Evolutionary conservation across 768 basidiomycete genomes (phyloP), one percentile per base, ranked within the genome.

Genomic region (Sistotremastrum niveocremeum): DNA sequence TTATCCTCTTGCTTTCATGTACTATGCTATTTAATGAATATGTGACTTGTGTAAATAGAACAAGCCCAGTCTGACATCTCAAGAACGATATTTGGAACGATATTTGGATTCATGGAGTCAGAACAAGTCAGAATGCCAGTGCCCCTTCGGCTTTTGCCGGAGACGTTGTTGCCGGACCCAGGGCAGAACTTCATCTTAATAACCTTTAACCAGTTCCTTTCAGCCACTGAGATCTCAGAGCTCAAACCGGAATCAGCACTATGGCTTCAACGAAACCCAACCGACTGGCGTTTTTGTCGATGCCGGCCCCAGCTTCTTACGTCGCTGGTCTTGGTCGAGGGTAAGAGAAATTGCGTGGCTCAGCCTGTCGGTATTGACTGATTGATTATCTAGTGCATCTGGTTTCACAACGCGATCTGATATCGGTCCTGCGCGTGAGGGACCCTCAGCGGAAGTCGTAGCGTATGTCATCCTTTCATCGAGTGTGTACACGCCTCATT

Each of bases 291-390:
- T 90, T 90, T 58, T 57, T 90, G 57, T 85, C 84, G 2, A 88
- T 88, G 84, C 83, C 87, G 3, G 93, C 93, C 31, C 93, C 93
- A 37, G 86, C 94, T 0, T 93, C 89, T 1, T 98, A 97, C 62
- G 95, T 98, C 35, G 95, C 94, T 54, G 95, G 95, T 82, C 81
- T 97, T 33, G 93, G 94, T 65, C 79, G 93, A 71, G 94, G 91
- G 84, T 91, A 54, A 49, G 83, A 6, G 34, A 38, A 8, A 35
- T 30, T 46, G 12, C 29, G n/a, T 34, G 11, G 37, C 32, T 45
- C 33, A 10, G 31, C 32, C 47, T 45, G 48, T 52, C 49, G 36
- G 54, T 42, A 30, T 20, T 43, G 38, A 45, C 36, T 47, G 46
- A 57, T 48, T 28, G 29, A 11, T 5, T 45, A 46, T 5, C 3